Conservation (phyloP, 106 monocot species). For the Phalaenopsis aphrodite region DNA sequence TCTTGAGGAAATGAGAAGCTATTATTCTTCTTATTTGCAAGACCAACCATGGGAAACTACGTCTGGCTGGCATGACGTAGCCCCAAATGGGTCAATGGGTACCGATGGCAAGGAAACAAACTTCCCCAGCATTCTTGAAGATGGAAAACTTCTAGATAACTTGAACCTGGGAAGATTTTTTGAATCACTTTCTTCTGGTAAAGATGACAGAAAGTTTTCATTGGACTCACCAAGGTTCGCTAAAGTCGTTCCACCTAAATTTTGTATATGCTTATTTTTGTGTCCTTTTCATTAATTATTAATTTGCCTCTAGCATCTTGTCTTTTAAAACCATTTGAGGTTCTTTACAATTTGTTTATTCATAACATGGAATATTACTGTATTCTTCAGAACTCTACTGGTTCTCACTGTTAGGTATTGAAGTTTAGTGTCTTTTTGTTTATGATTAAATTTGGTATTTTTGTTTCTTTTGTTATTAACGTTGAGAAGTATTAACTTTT, state of each 20-base stretch:
- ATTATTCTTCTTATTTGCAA: slow-evolving; percentile 27
- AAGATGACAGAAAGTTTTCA: slow-evolving; percentile 14
- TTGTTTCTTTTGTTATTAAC: not conserved
- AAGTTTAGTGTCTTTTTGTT: not conserved
- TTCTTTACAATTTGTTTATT: not conserved
- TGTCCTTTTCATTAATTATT: not conserved
- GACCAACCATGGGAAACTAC: not conserved
- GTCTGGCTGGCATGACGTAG: not conserved
- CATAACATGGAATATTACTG: not conserved
- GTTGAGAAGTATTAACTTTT: not conserved
- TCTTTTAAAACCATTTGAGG: not conserved
- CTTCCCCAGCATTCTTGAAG: not conserved
- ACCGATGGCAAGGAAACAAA: not conserved
- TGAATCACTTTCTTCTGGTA: slow-evolving; percentile 22
- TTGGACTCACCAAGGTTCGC: slow-evolving; percentile 39
- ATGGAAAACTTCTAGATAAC: slow-evolving; percentile 13
- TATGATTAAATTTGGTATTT: not conserved
- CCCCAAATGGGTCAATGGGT: not conserved
- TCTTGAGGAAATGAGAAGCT: slow-evolving; percentile 79
- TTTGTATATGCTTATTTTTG: not conserved
- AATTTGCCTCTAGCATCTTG: not conserved
- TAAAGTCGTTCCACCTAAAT: not conserved
- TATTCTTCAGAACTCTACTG: not conserved
- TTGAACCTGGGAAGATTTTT: slow-evolving; percentile 32
- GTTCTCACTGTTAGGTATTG: not conserved